Evolutionary conservation across 371 early-diverging fungal species (phyloP), one percentile per base, ranked within the genome.

Genomic region (Fennellomyces sp.): DNA sequence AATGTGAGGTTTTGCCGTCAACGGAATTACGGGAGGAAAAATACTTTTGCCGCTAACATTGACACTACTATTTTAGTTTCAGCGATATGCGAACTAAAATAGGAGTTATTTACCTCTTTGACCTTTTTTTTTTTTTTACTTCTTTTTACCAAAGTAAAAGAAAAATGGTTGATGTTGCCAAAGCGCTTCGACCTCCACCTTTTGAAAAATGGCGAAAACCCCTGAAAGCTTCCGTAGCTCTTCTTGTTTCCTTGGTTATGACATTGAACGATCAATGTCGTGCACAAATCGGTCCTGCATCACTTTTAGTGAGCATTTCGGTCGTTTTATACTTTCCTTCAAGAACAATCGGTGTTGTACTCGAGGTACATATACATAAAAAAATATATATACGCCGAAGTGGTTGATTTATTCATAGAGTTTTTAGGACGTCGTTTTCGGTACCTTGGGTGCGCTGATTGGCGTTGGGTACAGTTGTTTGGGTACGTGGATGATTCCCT

Each of bases 171-270:
- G n/a, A 36, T 15, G 11, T 15, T 11, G 36, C 23, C 7, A 50
- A 29, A 28, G 26, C 51, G 23, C 28, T 27, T 31, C 28, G 17
- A 28, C 51, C 35, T 27, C 39, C 39, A 12, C 36, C 61, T 8
- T 65, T 66, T 50, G 38, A 57, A 5, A 71, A 70, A 28, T 60
- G 66, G 25, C 50, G 70, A 38, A 79, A 75, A 35, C 66, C 66
- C 0, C 12, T 73, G 21, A 79, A 79, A 51, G 67, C 71, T 1
- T 56, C 73, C 15, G 52, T 75, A 26, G 79, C 73, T 12, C 38
- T 79, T 15, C 47, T 69, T 8, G 60, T 75, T 15, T 58, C 60
- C 2, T 6, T 73, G 0, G 50, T 79, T 3, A 58, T 79, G 53
- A 56, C 60, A 8, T 56, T 79, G 4, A 52, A 52, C 15, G 25